Evolutionary conservation across 192 early-diverging fungal species (phyloP), one percentile per base, ranked within the genome.

Genomic region (Ramicandelaber brevisporus): DNA sequence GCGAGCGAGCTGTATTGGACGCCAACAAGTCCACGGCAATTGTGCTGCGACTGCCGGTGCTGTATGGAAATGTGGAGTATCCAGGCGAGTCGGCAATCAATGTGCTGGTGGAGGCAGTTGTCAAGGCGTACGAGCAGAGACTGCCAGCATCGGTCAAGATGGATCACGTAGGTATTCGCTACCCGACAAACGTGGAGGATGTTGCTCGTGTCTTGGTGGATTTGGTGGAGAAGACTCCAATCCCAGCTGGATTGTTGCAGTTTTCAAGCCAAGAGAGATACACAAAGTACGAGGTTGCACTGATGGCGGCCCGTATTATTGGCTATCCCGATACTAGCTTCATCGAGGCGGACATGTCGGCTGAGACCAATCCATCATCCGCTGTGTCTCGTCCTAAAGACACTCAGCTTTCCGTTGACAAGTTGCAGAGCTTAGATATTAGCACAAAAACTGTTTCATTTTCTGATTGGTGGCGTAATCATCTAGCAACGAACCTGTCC

Each of bases 161-260:
- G 53, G 79, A 89, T 38, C 53, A 77, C 25, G 53, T 50, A 27
- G 63, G 65, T 14, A 38, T 43, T 9, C 59, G 85, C 23, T 89
- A 68, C 46, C 85, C 85, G 2, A 81, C 78, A n/a, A 74, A 83
- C 36, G 68, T 70, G 4, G 53, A 50, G 6, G 76, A 84, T 37
- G 58, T 80, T 9, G 74, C 69, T 4, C 45, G 66, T 11, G 73
- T 71, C 8, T 50, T 79, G 26, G 38, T 53, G 17, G 69, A 76
- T 27, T 47, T 84, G 23, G 28, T 52, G 2, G 44, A 64, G 50
- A 47, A 40, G 39, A 27, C 34, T 18, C 23, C 31, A 12, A 31
- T 28, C 2, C 21, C 36, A 12, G 31, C 24, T 6, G 54, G 53
- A 3, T 18, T 43, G 3, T 48, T 40, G 34, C 51, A 62, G 24